Percentiles rank a stretch among this genome's conserved stretches.
phyloP scores from a whole-genome alignment of 495 filamentous ascomycete species.

The Hypomontagnella monticulosa region DNA sequence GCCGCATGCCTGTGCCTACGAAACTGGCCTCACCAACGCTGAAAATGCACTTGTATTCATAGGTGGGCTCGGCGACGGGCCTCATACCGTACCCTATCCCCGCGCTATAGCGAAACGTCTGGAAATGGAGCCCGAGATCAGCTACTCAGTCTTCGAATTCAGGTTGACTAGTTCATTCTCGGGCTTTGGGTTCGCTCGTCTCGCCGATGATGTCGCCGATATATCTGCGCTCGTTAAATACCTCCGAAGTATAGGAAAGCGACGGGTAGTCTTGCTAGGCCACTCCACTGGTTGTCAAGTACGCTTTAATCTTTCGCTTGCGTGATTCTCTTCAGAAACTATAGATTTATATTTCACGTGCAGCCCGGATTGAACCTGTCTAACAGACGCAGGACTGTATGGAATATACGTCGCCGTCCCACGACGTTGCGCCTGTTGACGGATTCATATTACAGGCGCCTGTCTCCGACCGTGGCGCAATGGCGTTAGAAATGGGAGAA shows the following conservation, averaged over 20 bases:
- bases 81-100: conserved; percentile 71
- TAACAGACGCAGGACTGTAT: conserved; percentile 68
- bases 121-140: conserved; percentile 55
- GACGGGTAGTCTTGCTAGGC: conserved; percentile 85
- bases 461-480: conserved; percentile 78
- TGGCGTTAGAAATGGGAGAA: conserved; percentile 52
- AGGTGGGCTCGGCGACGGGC: conserved; percentile 83
- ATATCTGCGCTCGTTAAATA: conserved; percentile 76
- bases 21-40: conserved; percentile 46
- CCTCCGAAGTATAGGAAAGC: conserved; percentile 59
- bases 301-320: not conserved
- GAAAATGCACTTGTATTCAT: conserved; percentile 82
- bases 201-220: conserved; percentile 78
- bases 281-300: conserved; percentile 84
- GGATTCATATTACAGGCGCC: conserved; percentile 86
- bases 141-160: conserved; percentile 56
- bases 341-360: not conserved
- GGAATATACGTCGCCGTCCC: conserved; percentile 65
- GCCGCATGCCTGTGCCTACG: conserved; percentile 47
- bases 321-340: not conserved
- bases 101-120: conserved; percentile 72
- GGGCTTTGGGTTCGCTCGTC: conserved; percentile 75
- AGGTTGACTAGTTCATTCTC: conserved; percentile 64
- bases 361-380: not conserved
- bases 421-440: conserved; percentile 64